Percentiles rank a stretch among this genome's conserved stretches.
These are phyloP conservation scores for Brassica cretica DNA, from an alignment of 345 rosid species.

Conservation along the genomic window DNA sequence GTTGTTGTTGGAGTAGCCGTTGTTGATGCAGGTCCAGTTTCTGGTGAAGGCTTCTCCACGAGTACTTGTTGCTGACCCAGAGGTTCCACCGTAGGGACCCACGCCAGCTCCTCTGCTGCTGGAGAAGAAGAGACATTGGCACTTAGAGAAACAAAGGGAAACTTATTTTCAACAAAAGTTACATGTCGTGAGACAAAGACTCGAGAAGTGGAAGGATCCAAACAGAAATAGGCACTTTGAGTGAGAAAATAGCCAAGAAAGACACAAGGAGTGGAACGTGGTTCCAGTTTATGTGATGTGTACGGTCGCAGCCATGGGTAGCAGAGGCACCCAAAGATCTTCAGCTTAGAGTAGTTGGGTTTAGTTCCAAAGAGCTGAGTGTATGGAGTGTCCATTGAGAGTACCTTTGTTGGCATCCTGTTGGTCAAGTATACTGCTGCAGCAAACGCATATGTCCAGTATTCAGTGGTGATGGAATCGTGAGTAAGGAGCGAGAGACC, in stretches of 20 bases:
- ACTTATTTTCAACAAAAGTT: neutral
- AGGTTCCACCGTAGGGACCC: neutral
- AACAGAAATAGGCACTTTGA: neutral
- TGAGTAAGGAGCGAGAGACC: no score
- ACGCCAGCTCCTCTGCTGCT: neutral
- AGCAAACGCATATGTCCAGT: no score
- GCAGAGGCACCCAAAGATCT: neutral
- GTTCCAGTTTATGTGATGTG: neutral
- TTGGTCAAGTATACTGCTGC: no score
- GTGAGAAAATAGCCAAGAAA: neutral
- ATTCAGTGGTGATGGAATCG: no score
- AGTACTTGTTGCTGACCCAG: neutral
- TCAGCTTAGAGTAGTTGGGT: neutral
- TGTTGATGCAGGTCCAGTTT: neutral
- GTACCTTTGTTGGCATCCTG: neutral
- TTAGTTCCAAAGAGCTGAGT: neutral
- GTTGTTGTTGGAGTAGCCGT: no score
- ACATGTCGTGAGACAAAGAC: neutral
- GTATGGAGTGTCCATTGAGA: neutral
- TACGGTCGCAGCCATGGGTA: neutral
- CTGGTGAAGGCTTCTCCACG: neutral
- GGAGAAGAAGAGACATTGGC: neutral
- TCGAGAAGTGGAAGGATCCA: neutral
- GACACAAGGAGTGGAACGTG: neutral
- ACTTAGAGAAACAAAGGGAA: neutral